These are phyloP conservation scores for Smittium culicis DNA, from an alignment of 371 early-diverging fungal species.

Conservation along the genomic window DNA sequence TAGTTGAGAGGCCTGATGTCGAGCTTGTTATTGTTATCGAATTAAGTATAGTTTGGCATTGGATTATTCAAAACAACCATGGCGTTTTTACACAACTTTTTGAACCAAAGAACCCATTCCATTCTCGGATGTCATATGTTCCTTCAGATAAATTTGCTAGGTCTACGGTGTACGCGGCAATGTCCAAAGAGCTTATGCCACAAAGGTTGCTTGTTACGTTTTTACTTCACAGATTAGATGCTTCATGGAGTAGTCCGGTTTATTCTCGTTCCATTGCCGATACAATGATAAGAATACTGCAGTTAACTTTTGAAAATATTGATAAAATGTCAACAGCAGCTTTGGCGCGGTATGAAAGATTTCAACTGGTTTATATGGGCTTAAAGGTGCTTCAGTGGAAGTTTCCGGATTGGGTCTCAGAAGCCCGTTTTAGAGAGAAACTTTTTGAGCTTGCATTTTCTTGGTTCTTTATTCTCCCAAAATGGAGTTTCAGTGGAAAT, in stretches of 20 bases:
- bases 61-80: slow-evolving; percentile 54
- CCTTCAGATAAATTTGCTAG: slow-evolving; percentile 68
- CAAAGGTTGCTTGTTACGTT: slow-evolving; percentile 79
- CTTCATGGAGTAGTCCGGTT: slow-evolving; percentile 50
- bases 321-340: slow-evolving; percentile 45
- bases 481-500: slow-evolving; percentile 43
- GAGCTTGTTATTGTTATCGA: slow-evolving; percentile 66
- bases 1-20: slow-evolving; percentile 56
- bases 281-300: slow-evolving; percentile 55
- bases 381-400: slow-evolving; percentile 44
- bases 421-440: slow-evolving; percentile 42
- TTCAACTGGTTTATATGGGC: slow-evolving; percentile 61
- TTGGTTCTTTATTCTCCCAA: slow-evolving; percentile 59
- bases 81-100: slow-evolving; percentile 48
- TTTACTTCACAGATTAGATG: slow-evolving; percentile 65
- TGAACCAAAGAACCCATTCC: slow-evolving; percentile 65
- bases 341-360: slow-evolving; percentile 60
- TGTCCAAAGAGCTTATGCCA: slow-evolving; percentile 49
- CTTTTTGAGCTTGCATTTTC: slow-evolving; percentile 49
- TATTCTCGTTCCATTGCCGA: slow-evolving; percentile 55
- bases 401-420: slow-evolving; percentile 44
- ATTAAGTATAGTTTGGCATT: slow-evolving; percentile 67
- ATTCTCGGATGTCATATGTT: slow-evolving; percentile 75
- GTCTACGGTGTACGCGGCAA: slow-evolving; percentile 42
- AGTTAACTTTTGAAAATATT: slow-evolving; percentile 52